A percentile compares a stretch with the other conserved stretches of the same genome.
These are phyloP conservation scores for Leccinum longicurvipes DNA, from an alignment of 768 basidiomycete species.

Conservation along the genomic window DNA sequence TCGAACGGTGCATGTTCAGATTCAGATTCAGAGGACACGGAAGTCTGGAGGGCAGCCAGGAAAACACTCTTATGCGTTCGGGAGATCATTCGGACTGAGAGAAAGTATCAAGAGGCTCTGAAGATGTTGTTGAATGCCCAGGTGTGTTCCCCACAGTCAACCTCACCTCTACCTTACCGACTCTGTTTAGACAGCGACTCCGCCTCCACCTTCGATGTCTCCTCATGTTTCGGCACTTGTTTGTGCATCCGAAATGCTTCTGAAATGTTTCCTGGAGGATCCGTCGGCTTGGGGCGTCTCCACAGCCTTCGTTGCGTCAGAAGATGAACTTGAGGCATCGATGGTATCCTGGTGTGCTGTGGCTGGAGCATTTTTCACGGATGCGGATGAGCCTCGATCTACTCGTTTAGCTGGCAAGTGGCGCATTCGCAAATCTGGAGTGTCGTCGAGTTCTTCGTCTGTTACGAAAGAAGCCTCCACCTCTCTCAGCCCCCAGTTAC, in stretches of 20 bases:
- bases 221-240: slow-evolving; percentile 51
- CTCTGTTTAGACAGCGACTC: slow-evolving; percentile 32
- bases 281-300: slow-evolving; percentile 67
- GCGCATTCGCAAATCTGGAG: slow-evolving; percentile 22
- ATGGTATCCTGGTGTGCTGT: slow-evolving; percentile 50
- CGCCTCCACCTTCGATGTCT: slow-evolving; percentile 51
- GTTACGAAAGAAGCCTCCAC: slow-evolving; percentile 5
- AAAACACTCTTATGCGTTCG: slow-evolving; percentile 43
- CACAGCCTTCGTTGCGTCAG: slow-evolving; percentile 51
- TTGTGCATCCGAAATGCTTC: slow-evolving; percentile 45
- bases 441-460: slow-evolving; percentile 1
- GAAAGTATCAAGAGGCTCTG: slow-evolving; percentile 40
- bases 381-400: slow-evolving; percentile 12
- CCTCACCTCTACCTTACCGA: neutral
- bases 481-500: slow-evolving; percentile 8
- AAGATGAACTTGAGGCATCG: slow-evolving; percentile 51
- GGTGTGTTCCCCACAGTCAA: slow-evolving; percentile 20
- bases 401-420: slow-evolving; percentile 17
- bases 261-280: slow-evolving; percentile 53
- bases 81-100: slow-evolving; percentile 48
- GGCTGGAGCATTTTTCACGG: slow-evolving; percentile 37
- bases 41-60: slow-evolving; percentile 36
- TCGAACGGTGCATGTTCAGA: slow-evolving; percentile 4
- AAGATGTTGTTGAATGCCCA: slow-evolving; percentile 35
- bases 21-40: slow-evolving; percentile 23